Evolutionary conservation across 1,139 yeast genomes (phyloP).

Genomic region (Kodamaea anthophila): DNA sequence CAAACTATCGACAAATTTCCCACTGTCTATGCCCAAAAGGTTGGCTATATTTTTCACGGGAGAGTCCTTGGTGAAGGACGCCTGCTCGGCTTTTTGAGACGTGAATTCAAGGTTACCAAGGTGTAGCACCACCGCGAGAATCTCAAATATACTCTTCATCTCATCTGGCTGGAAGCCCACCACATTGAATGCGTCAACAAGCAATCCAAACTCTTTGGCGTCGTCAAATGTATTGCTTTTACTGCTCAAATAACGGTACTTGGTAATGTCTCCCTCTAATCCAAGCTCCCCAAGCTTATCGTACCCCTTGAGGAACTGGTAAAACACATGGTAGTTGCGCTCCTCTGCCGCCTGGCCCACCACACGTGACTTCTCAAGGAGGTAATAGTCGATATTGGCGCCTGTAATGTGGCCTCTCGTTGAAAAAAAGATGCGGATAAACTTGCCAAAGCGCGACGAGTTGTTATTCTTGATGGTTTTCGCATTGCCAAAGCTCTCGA

Average conservation of each 20-base stretch:
- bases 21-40: slow-evolving; percentile 58
- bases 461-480: slow-evolving; percentile 92
- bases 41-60: slow-evolving; percentile 55
- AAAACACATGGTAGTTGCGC: slow-evolving; percentile 89
- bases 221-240: slow-evolving; percentile 71
- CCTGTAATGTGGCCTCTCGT: slow-evolving; percentile 65
- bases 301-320: slow-evolving; percentile 75
- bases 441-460: slow-evolving; percentile 95
- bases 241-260: slow-evolving; percentile 54
- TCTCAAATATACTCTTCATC: slow-evolving; percentile 53
- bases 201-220: slow-evolving; percentile 52
- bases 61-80: slow-evolving; percentile 50
- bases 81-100: slow-evolving; percentile 74
- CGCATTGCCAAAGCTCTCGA: slow-evolving; percentile 96
- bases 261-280: slow-evolving; percentile 38
- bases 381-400: slow-evolving; percentile 91
- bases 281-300: slow-evolving; percentile 44
- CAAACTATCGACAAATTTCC: slow-evolving; percentile 50
- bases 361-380: slow-evolving; percentile 90
- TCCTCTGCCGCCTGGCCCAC: slow-evolving; percentile 71
- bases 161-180: slow-evolving; percentile 65
- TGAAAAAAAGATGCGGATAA: slow-evolving; percentile 79
- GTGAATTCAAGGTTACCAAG: slow-evolving; percentile 79
- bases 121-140: slow-evolving; percentile 73
- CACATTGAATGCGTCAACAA: slow-evolving; percentile 61